Evolutionary conservation across 2,329 filamentous ascomycete genomes (phyloP).

Genomic region (Emergomyces africanus): DNA sequence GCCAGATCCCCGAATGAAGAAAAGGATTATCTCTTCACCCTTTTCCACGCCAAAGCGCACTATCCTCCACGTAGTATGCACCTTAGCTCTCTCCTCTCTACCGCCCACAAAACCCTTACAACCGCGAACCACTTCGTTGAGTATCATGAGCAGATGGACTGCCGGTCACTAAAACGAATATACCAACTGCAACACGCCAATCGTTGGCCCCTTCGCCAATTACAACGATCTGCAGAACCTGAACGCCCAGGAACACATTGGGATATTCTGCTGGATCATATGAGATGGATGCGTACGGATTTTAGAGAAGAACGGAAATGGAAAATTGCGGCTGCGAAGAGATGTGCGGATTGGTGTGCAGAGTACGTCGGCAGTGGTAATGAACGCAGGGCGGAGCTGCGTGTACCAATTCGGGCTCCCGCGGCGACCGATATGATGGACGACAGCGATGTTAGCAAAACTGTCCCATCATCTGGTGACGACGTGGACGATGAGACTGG

Average conservation of each 20-base stretch:
- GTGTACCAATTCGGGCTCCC: slow-evolving; percentile 47
- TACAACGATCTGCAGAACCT: slow-evolving; percentile 73
- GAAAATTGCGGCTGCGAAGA: slow-evolving; percentile 72
- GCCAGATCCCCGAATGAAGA: slow-evolving; percentile 35
- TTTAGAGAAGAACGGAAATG: slow-evolving; percentile 90
- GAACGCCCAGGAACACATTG: slow-evolving; percentile 63
- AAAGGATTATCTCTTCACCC: slow-evolving; percentile 49
- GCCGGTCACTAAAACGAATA: slow-evolving; percentile 70
- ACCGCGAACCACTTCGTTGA: slow-evolving; percentile 75
- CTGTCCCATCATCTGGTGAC: slow-evolving; percentile 20
- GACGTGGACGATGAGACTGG: slow-evolving; percentile 21
- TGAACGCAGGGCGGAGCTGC: slow-evolving; percentile 53
- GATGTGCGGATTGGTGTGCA: slow-evolving; percentile 68
- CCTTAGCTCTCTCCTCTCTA: slow-evolving; percentile 60
- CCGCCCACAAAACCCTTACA: slow-evolving; percentile 79
- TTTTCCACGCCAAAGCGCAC: slow-evolving; percentile 49
- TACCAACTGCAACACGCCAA: slow-evolving; percentile 85
- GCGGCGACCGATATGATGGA: slow-evolving; percentile 16
- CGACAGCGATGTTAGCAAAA: slow-evolving; percentile 15
- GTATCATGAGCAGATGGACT: slow-evolving; percentile 75
- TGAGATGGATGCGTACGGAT: slow-evolving; percentile 97
- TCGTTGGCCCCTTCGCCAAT: slow-evolving; percentile 84
- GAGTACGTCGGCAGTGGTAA: slow-evolving; percentile 59
- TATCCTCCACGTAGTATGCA: slow-evolving; percentile 41
- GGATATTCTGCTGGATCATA: slow-evolving; percentile 78